Percentiles rank a stretch among this genome's conserved stretches.
Evolutionary conservation across 2,329 filamentous ascomycete species (phyloP).

Genomic region (Paramyrothecium sp.): DNA sequence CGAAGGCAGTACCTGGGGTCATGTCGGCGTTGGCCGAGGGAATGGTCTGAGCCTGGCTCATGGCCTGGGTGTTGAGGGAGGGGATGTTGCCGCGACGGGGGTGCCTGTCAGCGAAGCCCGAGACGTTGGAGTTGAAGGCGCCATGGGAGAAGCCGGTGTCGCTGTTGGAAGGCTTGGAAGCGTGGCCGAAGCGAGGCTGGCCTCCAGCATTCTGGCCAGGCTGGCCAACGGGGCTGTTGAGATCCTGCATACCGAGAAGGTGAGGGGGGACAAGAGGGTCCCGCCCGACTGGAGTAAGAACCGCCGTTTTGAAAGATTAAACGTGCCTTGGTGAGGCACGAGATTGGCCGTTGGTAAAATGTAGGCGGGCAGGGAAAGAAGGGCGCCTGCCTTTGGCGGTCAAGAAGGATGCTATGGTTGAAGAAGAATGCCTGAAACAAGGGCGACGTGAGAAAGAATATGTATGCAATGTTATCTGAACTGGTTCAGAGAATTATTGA

Average conservation of each 20-base stretch:
- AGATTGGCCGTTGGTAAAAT: slow-evolving; percentile 3
- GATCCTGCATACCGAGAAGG: slow-evolving; percentile 88
- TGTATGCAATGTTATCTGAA: slow-evolving; percentile 11
- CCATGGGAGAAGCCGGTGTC: slow-evolving; percentile 91
- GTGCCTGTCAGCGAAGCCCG: slow-evolving; percentile 84
- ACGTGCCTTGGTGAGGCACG: slow-evolving; percentile 44
- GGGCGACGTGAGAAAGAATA: slow-evolving; percentile 1
- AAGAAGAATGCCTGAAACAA: neutral
- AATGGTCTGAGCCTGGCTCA: slow-evolving; percentile 39
- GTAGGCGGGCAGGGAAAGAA: neutral
- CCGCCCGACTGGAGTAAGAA: slow-evolving; percentile 73
- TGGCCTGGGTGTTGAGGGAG: slow-evolving; percentile 82
- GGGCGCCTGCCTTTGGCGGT: neutral
- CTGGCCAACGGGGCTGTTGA: slow-evolving; percentile 60
- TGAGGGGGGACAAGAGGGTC: slow-evolving; percentile 86
- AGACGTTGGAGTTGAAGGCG: slow-evolving; percentile 83
- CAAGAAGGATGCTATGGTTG: neutral
- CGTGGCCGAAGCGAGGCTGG: slow-evolving; percentile 67
- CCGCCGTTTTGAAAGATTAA: slow-evolving; percentile 74
- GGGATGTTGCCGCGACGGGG: slow-evolving; percentile 83
- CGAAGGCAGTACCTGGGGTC: slow-evolving; percentile 85
- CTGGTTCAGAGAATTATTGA: slow-evolving; percentile 1
- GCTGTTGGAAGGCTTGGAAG: slow-evolving; percentile 78
- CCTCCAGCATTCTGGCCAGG: slow-evolving; percentile 37
- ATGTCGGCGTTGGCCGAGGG: slow-evolving; percentile 64